Conservation (phyloP, 805 yeast genomes). For the Yarrowia yakushimensis region DNA sequence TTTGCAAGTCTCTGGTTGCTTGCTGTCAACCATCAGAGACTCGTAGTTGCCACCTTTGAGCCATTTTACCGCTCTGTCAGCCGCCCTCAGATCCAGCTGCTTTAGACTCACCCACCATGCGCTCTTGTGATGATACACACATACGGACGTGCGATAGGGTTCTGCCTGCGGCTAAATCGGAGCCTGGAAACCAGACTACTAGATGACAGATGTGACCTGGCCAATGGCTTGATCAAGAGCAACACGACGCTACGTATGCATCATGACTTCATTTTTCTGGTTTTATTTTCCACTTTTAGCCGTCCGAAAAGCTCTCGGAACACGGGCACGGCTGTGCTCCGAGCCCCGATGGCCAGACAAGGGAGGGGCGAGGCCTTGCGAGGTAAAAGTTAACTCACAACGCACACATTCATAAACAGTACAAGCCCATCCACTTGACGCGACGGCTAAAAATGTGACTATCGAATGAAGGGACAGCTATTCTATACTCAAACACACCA, state of each 20-base stretch:
- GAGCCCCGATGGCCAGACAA: conserved; percentile 10
- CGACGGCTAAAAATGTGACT: no score
- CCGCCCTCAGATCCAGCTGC: conserved; percentile 17
- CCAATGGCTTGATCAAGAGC: background rate
- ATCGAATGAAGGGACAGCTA: no score
- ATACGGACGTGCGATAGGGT: conserved; percentile 19
- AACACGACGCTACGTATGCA: no score
- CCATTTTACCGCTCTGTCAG: conserved; percentile 14
- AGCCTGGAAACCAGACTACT: background rate
- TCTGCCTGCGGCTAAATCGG: conserved; percentile 15
- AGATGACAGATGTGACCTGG: background rate
- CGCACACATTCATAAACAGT: background rate
- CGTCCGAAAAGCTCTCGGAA: no score
- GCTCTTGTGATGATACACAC: conserved; percentile 22
- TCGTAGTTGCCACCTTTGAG: conserved; percentile 13
- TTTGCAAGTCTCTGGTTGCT: no score
- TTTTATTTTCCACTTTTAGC: background rate
- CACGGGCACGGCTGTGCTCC: conserved; percentile 23
- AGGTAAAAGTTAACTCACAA: background rate
- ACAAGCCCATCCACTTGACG: background rate
- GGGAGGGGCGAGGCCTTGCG: conserved; percentile 22
- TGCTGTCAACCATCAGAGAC: background rate
- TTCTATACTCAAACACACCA: no score
- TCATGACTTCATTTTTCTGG: no score
- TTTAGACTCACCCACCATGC: conserved; percentile 8